Conservation (phyloP, 768 basidiomycete species). For the Tephrocybe sp. region DNA sequence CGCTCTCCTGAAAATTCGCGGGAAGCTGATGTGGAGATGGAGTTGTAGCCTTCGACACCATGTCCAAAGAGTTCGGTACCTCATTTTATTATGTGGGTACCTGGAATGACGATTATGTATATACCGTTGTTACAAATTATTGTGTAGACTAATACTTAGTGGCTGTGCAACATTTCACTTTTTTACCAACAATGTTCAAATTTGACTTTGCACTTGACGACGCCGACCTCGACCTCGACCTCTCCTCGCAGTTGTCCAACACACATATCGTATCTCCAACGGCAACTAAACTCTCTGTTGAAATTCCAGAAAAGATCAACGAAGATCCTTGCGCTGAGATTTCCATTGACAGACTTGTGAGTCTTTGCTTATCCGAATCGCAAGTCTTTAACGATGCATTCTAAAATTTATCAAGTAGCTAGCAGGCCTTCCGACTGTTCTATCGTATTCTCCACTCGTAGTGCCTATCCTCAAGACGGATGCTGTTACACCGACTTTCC, state of each 20-base stretch:
- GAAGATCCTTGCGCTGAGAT: slow-evolving; percentile 32
- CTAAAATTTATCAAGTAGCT: slow-evolving; percentile 50
- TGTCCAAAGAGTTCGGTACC: too few species aligned
- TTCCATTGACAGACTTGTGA: slow-evolving; percentile 25
- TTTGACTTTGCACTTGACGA: slow-evolving; percentile 68
- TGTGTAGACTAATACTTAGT: too few species aligned
- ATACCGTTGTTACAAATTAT: too few species aligned
- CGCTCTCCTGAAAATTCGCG: too few species aligned
- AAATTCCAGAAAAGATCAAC: neutral
- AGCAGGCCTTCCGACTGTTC: slow-evolving; percentile 60
- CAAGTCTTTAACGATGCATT: slow-evolving; percentile 12
- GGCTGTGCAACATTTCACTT: slow-evolving; percentile 11
- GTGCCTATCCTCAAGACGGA: slow-evolving; percentile 37
- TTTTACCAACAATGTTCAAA: slow-evolving; percentile 51
- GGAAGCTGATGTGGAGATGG: slow-evolving; percentile 7
- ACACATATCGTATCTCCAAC: neutral
- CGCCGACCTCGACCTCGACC: slow-evolving; percentile 25
- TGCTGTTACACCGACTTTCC: neutral
- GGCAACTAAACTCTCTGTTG: slow-evolving; percentile 2
- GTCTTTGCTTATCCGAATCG: slow-evolving; percentile 2
- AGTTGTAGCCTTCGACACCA: neutral
- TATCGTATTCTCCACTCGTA: slow-evolving; percentile 78
- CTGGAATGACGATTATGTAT: too few species aligned
- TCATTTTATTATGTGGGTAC: too few species aligned
- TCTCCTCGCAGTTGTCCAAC: slow-evolving; percentile 6